These are phyloP conservation scores for Saccharomyces hybrid DNA, from an alignment of 1,139 yeast species.

Conservation along the genomic window DNA sequence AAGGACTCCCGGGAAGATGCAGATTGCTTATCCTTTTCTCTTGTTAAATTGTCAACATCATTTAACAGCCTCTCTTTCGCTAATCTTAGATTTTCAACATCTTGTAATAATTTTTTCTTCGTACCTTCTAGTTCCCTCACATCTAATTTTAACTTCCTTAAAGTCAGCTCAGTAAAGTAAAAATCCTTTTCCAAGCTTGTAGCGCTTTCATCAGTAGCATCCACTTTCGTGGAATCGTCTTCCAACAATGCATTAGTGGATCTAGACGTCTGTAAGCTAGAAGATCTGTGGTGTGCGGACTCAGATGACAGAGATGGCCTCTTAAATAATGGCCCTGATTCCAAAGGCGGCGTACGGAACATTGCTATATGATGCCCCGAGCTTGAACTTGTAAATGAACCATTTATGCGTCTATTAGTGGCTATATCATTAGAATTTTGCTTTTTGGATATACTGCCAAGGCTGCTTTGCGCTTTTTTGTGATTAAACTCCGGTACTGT, in stretches of 20 bases:
- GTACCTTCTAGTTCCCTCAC: constrained; percentile 28
- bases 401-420: background rate
- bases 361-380: background rate
- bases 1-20: constrained; percentile 6
- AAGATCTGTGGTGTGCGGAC: background rate
- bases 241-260: background rate
- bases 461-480: background rate
- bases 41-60: constrained; percentile 31
- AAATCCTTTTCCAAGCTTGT: background rate
- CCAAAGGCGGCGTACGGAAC: background rate
- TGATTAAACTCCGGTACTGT: background rate
- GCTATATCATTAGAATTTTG: background rate
- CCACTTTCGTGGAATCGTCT: background rate
- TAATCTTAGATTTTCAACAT: constrained; percentile 20
- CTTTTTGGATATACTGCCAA: background rate
- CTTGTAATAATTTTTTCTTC: constrained; percentile 18
- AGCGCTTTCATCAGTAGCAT: background rate
- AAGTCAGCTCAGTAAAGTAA: constrained; percentile 22
- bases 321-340: background rate
- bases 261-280: background rate
- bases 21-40: constrained; percentile 12
- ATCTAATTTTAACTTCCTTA: constrained; percentile 32
- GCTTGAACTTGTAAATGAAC: background rate
- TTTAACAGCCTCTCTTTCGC: constrained; percentile 29
- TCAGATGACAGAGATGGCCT: background rate